These are phyloP conservation scores for Salix arbutifolia DNA, from an alignment of 345 rosid species.

Conservation along the genomic window DNA sequence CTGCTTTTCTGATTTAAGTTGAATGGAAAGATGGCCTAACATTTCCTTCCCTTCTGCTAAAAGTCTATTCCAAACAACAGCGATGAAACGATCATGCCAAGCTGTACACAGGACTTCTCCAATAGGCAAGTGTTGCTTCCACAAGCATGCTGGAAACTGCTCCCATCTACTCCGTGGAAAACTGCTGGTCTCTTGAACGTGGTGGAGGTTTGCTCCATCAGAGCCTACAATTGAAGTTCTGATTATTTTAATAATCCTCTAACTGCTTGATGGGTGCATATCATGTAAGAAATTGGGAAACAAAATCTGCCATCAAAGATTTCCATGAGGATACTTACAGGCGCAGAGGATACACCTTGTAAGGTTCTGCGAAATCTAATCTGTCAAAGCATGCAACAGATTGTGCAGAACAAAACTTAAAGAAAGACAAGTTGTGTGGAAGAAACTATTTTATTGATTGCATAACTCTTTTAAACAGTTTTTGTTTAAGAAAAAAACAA, in stretches of 20 bases:
- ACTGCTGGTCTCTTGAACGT: constrained; percentile 26
- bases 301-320: not conserved
- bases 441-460: not conserved
- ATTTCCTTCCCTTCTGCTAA: constrained; percentile 43
- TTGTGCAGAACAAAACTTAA: no score
- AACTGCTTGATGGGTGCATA: no score
- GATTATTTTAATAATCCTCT: no score
- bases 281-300: not conserved
- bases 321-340: not conserved
- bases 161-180: constrained; percentile 36
- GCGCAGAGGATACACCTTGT: not conserved
- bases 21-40: no score
- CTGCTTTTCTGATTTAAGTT: no score
- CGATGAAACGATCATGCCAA: constrained; percentile 24
- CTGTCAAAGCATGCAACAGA: not conserved
- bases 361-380: constrained; percentile 9
- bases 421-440: no score
- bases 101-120: constrained; percentile 59
- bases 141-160: constrained; percentile 51
- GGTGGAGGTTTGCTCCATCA: constrained; percentile 27
- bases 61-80: constrained; percentile 40
- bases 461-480: not conserved
- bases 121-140: constrained; percentile 60
- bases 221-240: no score
- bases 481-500: not conserved